Conservation (phyloP, 2,329 filamentous ascomycete genomes). For the Calonectria hawksworthii region DNA sequence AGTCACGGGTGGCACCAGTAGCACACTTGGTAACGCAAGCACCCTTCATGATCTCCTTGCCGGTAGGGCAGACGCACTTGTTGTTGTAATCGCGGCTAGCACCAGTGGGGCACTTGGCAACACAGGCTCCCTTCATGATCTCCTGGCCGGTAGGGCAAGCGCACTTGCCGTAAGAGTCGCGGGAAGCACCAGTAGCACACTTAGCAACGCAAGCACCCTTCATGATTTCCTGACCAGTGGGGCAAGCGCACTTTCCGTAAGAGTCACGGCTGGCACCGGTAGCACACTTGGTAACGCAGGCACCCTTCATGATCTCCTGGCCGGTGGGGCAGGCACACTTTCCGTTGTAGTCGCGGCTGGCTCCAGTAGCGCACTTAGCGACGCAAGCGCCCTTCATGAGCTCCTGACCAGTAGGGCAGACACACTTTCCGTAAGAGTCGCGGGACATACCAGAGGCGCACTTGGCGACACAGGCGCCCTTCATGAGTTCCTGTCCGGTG, state of each 20-base stretch:
- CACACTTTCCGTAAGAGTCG: background rate
- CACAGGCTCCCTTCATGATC: background rate
- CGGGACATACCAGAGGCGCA: no score
- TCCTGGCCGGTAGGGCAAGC: background rate
- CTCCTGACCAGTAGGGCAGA: background rate
- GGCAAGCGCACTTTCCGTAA: background rate
- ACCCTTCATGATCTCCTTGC: background rate
- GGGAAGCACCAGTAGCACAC: background rate
- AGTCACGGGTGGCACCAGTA: background rate
- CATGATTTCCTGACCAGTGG: background rate
- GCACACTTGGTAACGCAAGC: background rate
- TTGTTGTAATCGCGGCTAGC: background rate
- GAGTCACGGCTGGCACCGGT: background rate
- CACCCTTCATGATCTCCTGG: background rate
- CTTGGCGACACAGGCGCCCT: no score
- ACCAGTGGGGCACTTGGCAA: background rate
- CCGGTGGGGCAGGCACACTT: background rate
- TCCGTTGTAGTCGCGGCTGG: background rate
- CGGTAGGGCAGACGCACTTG: background rate
- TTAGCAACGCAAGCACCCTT: background rate
- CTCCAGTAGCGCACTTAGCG: background rate
- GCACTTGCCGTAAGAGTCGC: background rate
- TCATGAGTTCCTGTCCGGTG: no score
- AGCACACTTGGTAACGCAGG: background rate
- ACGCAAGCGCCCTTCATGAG: background rate